These are phyloP conservation scores for Austroboletus festivus DNA, from an alignment of 768 basidiomycete species.

Conservation along the genomic window DNA sequence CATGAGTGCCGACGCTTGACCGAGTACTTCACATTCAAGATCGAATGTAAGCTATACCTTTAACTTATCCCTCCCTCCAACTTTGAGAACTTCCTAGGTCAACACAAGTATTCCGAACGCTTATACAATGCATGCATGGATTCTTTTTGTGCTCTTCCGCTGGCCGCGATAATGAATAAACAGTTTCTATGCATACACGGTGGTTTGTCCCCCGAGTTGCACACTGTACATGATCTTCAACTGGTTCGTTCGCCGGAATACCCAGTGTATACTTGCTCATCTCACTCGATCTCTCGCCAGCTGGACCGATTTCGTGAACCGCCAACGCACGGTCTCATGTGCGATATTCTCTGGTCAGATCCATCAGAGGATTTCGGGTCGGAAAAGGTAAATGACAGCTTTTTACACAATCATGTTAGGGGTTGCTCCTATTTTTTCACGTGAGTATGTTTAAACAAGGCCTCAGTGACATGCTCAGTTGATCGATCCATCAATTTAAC, in stretches of 20 bases:
- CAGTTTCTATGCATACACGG: constrained; percentile 78
- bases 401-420: constrained; percentile 70
- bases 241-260: constrained; percentile 35
- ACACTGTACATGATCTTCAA: constrained; percentile 65
- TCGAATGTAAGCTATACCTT: constrained; percentile 35
- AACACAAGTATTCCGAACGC: constrained; percentile 74
- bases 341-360: constrained; percentile 75
- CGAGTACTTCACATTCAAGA: constrained; percentile 62
- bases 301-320: constrained; percentile 73
- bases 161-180: constrained; percentile 78
- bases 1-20: constrained; percentile 67
- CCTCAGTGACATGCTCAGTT: too few species aligned
- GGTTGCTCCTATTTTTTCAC: constrained; percentile 79
- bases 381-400: constrained; percentile 62
- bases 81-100: constrained; percentile 38
- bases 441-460: too few species aligned
- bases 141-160: constrained; percentile 66
- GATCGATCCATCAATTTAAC: constrained; percentile 1
- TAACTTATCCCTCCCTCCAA: constrained; percentile 2
- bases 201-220: constrained; percentile 66
- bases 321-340: constrained; percentile 71
- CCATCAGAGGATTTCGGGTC: constrained; percentile 70
- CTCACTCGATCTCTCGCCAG: constrained; percentile 30
- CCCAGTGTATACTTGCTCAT: not conserved
- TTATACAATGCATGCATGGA: constrained; percentile 75